These are phyloP conservation scores for Rhodotorula sp. DNA, from an alignment of 1,284 basidiomycete genomes.

Conservation along the genomic window DNA sequence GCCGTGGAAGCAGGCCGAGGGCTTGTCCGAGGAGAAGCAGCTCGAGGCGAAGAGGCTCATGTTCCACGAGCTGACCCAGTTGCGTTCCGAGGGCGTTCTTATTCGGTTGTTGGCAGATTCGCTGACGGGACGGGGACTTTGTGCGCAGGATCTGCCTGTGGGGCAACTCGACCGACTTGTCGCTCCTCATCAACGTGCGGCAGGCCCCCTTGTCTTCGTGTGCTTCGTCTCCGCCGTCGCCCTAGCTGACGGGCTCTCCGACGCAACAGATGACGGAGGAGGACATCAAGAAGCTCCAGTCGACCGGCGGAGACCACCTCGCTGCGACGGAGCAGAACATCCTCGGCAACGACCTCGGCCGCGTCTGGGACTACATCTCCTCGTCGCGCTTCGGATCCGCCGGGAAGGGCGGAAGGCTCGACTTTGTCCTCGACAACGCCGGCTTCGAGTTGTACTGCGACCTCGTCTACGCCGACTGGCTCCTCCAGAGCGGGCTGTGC, in stretches of 20 bases:
- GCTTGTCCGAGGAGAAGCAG: conserved; percentile 59
- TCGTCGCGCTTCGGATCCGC: conserved; percentile 47
- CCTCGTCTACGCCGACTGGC: conserved; percentile 80
- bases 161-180: conserved; percentile 94
- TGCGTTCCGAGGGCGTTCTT: no score
- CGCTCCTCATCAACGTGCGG: conserved; percentile 78
- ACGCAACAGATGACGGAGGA: conserved; percentile 81
- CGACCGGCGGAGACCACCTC: conserved; percentile 90
- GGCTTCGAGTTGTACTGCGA: conserved; percentile 95
- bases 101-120: no score
- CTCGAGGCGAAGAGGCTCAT: conserved; percentile 77
- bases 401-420: conserved; percentile 74
- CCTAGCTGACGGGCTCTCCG: neutral
- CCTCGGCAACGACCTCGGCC: conserved; percentile 74
- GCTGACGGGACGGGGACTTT: no score
- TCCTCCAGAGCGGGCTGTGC: conserved; percentile 86
- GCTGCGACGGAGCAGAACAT: conserved; percentile 95
- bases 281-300: conserved; percentile 96
- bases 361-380: conserved; percentile 75
- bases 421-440: conserved; percentile 63
- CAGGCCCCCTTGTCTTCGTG: no score
- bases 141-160: conserved; percentile 60
- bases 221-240: no score
- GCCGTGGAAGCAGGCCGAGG: conserved; percentile 64
- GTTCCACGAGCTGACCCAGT: conserved; percentile 89